Conservation (phyloP, 306 rosid genomes). For the Vigna reflexopilosa region DNA sequence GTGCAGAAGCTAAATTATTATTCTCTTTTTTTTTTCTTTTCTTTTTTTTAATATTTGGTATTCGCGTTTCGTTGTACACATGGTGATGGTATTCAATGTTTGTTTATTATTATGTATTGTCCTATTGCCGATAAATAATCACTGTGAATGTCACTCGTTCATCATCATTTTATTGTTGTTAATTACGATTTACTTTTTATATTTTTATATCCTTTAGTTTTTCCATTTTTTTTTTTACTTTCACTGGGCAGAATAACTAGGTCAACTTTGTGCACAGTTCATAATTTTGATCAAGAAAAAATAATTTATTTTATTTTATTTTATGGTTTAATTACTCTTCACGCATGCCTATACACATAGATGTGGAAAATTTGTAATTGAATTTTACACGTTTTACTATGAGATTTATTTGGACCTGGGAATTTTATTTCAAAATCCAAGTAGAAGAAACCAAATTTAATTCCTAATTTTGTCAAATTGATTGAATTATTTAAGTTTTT, state of each 20-base stretch:
- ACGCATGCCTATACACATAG: not conserved
- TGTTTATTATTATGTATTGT: not conserved
- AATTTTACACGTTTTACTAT: conserved; percentile 10
- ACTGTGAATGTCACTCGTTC: not conserved
- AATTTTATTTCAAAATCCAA: conserved; percentile 4
- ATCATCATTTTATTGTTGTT: not conserved
- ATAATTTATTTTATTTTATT: too few species aligned
- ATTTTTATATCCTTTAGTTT: not conserved
- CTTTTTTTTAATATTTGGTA: conserved; percentile 8
- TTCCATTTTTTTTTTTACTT: not conserved
- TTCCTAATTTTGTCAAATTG: not conserved
- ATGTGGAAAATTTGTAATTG: not conserved
- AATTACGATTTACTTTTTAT: not conserved
- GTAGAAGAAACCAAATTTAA: not conserved
- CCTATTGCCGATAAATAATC: not conserved
- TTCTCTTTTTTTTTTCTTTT: not conserved
- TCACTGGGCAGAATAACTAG: too few species aligned
- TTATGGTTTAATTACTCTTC: not conserved
- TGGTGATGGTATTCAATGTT: conserved; percentile 1
- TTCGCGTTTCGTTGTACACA: conserved; percentile 60
- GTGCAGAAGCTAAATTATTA: conserved; percentile 77
- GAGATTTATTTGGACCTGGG: not conserved
- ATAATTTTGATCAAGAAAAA: too few species aligned
- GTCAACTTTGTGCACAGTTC: too few species aligned
- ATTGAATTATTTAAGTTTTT: not conserved